Evolutionary conservation across 2,329 filamentous ascomycete species (phyloP).

Genomic region (Coniella lustricola): DNA sequence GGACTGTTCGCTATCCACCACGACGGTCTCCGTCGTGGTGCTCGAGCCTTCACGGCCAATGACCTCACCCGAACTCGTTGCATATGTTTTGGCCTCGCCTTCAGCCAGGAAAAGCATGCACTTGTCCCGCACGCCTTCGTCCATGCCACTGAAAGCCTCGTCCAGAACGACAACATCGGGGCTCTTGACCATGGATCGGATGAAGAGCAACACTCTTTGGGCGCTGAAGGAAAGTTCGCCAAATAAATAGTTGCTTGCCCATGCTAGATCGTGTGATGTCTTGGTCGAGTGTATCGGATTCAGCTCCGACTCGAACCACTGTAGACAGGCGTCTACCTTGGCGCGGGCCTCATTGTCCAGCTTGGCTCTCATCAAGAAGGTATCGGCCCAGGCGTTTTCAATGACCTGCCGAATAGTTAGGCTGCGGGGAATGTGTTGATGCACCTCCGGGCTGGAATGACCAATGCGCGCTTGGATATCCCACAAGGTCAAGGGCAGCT

Average conservation of each 20-base stretch:
- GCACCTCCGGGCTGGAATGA: constrained; percentile 89
- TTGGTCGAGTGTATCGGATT: constrained; percentile 40
- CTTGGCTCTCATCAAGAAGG: constrained; percentile 65
- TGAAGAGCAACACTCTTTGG: constrained; percentile 78
- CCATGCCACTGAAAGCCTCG: constrained; percentile 83
- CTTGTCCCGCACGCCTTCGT: constrained; percentile 73
- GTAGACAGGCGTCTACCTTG: constrained; percentile 62
- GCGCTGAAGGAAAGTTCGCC: constrained; percentile 71
- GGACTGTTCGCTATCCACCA: constrained; percentile 40
- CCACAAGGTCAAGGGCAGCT: constrained; percentile 78
- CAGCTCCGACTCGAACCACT: constrained; percentile 75
- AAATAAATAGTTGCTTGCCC: constrained; percentile 63
- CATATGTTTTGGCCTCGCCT: constrained; percentile 47
- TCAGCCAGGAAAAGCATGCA: constrained; percentile 73
- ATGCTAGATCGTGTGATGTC: constrained; percentile 36
- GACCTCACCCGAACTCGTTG: constrained; percentile 9
- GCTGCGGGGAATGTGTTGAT: constrained; percentile 80
- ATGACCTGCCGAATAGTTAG: constrained; percentile 68
- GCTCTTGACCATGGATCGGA: constrained; percentile 72
- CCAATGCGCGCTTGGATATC: constrained; percentile 86
- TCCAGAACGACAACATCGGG: constrained; percentile 80
- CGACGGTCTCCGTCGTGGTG: constrained; percentile 23
- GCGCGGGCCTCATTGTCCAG: constrained; percentile 50
- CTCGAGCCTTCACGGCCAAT: constrained; percentile 1
- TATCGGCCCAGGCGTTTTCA: constrained; percentile 86